Evolutionary conservation across 2,329 filamentous ascomycete genomes (phyloP).

Genomic region (Chaetomium sp.): DNA sequence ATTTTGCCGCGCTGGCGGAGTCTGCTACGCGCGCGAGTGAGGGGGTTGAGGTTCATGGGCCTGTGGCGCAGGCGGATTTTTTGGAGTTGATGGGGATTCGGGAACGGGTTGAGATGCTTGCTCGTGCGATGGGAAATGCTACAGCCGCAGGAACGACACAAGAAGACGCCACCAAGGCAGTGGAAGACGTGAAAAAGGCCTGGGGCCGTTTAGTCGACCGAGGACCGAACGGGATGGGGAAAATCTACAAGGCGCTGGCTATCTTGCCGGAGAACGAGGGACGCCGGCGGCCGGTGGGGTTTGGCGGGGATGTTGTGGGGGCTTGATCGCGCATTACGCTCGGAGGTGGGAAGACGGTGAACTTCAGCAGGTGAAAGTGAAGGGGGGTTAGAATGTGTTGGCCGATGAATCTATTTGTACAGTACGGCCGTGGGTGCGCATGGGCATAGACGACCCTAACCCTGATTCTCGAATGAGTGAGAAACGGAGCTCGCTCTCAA

Average conservation of each 20-base stretch:
- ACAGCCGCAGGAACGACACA: neutral
- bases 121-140: constrained; percentile 37
- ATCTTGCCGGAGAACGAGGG: constrained; percentile 77
- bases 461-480: no score
- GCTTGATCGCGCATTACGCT: neutral
- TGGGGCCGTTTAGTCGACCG: constrained; percentile 82
- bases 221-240: constrained; percentile 82
- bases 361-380: no score
- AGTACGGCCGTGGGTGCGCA: no score
- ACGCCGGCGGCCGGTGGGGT: constrained; percentile 74
- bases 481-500: no score
- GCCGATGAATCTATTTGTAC: no score
- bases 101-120: constrained; percentile 65
- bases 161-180: constrained; percentile 37
- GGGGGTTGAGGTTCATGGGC: constrained; percentile 86
- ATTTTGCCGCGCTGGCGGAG: constrained; percentile 83
- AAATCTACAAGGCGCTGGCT: constrained; percentile 86
- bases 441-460: no score
- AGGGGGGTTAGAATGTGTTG: no score
- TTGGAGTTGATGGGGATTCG: constrained; percentile 74
- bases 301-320: constrained; percentile 64
- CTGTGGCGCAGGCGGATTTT: constrained; percentile 78
- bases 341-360: neutral
- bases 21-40: constrained; percentile 67
- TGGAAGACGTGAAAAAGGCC: constrained; percentile 59